phyloP scores from a whole-genome alignment of 2,329 filamentous ascomycete genomes.

The Aspergillus eucalypticola region DNA sequence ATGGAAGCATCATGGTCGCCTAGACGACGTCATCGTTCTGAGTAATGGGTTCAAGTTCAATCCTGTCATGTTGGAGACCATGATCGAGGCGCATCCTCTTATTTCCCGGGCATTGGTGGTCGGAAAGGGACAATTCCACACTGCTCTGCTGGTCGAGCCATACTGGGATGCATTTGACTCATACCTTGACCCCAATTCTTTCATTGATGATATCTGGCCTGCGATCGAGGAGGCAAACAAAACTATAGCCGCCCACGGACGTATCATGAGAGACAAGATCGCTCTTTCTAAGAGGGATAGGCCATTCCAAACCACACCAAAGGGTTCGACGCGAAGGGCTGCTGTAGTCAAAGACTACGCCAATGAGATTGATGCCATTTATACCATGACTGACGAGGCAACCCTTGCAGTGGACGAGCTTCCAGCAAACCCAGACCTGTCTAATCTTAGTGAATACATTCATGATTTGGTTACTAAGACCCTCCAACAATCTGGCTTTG shows the following conservation, averaged over 20 bases:
- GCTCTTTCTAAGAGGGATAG: background rate
- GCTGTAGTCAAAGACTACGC: background rate
- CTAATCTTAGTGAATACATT: background rate
- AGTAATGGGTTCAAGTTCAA: conserved; percentile 45
- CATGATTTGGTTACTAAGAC: background rate
- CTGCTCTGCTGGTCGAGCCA: background rate
- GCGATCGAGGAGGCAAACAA: background rate
- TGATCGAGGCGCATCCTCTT: background rate
- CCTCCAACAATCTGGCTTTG: background rate
- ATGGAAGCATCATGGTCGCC: conserved; percentile 31
- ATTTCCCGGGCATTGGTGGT: background rate
- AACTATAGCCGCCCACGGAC: background rate
- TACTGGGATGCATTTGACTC: background rate
- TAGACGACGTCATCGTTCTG: conserved; percentile 40
- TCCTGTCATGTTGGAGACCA: conserved; percentile 26
- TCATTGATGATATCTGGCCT: background rate
- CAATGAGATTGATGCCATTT: background rate
- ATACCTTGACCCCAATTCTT: background rate
- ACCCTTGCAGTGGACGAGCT: background rate
- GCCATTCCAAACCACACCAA: background rate
- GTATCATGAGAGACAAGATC: background rate
- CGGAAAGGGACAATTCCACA: background rate
- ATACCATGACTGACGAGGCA: background rate
- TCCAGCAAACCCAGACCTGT: background rate
- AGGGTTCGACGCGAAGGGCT: background rate